Base-by-base conservation (phyloP, 1,139 yeast species). In the Suhomyces bolitotheri region DNA sequence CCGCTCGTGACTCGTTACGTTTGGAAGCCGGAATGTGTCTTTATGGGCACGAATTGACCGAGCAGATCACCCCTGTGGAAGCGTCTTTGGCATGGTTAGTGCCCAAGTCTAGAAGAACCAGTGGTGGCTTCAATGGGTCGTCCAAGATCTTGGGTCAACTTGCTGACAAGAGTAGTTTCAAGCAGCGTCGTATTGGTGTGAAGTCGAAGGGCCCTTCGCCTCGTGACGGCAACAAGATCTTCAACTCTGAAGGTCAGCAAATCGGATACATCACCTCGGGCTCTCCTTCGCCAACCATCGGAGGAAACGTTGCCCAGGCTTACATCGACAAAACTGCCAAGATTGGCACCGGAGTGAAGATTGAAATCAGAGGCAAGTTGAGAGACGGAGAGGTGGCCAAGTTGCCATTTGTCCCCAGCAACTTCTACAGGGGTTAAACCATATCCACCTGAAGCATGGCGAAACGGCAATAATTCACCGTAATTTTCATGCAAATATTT, bases 1-100 rank as follows among this genome's bases (percentile, higher is more conserved):
- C 97, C 19, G 97, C 98, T 2, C 80, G 98, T 61, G 98, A 92
- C 58, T 87, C 97, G 7, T 72, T 92, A 48, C 78, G 98, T 56
- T 69, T 92, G 40, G 98, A 92, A 66, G 98, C 98, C 3, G 98
- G 98, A 27, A 87, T 92, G 97, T 92, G 98, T 63, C 74, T 92
- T 39, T 92, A 92, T 52, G 98, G 98, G 4, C 86, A 89, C 58
- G 98, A 92, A 61, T 72, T 92, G 51, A 76, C 73, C 43, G 96
- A 88, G 51, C 64, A 67, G n/a, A 80, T 76, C 27, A 82, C 96
- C 1, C 98, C 98, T 11, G 78, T 90, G 6, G 95, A 89, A 52
- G 95, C 95, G 0, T 80, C 92, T 1, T 73, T 92, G 48, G 73
- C 87, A 33, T 92, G 98, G 98, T 76, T 89, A 37, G 74, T 92